These are phyloP conservation scores for Bryoerythrophyllum caledonicum DNA, from an alignment of 225 moss, liverwort and hornwort species.

Conservation along the genomic window DNA sequence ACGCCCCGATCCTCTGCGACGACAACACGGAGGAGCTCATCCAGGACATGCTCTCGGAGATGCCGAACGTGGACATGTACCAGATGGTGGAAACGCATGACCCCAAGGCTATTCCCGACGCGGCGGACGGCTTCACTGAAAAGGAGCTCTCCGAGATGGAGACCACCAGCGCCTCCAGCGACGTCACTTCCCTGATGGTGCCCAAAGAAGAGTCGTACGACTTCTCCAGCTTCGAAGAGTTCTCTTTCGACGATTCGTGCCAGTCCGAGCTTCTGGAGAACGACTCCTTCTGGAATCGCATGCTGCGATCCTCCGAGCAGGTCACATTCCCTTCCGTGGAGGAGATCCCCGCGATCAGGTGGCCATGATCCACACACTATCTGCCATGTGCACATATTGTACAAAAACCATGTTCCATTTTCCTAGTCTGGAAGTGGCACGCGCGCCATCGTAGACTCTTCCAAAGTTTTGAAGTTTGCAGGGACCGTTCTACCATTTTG, in stretches of 20 bases:
- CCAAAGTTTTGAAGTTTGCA: neutral
- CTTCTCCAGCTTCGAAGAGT: constrained; percentile 34
- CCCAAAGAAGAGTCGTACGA: constrained; percentile 37
- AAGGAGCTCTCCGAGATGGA: constrained; percentile 51
- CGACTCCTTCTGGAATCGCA: constrained; percentile 27
- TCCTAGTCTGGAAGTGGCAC: neutral
- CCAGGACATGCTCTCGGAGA: constrained; percentile 20
- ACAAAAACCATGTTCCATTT: constrained; percentile 10
- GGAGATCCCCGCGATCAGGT: constrained; percentile 19
- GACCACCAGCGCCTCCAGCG: constrained; percentile 43
- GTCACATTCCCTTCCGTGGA: constrained; percentile 28
- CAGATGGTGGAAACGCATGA: neutral
- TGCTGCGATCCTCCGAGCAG: constrained; percentile 20
- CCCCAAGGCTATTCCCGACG: no score
- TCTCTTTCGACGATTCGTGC: constrained; percentile 27
- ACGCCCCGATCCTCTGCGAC: constrained; percentile 24
- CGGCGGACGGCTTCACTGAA: constrained; percentile 33
- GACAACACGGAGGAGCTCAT: constrained; percentile 28
- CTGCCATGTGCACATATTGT: neutral
- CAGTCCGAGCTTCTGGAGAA: constrained; percentile 20
- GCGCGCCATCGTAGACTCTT: neutral
- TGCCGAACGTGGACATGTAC: constrained; percentile 12
- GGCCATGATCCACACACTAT: no score
- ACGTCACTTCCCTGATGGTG: constrained; percentile 27
- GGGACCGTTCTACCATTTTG: constrained; percentile 17